Percentiles rank a stretch among this genome's conserved stretches.
Evolutionary conservation across 108 stramenopile genomes (phyloP).

Genomic region (Nannochloropsis granulata): DNA sequence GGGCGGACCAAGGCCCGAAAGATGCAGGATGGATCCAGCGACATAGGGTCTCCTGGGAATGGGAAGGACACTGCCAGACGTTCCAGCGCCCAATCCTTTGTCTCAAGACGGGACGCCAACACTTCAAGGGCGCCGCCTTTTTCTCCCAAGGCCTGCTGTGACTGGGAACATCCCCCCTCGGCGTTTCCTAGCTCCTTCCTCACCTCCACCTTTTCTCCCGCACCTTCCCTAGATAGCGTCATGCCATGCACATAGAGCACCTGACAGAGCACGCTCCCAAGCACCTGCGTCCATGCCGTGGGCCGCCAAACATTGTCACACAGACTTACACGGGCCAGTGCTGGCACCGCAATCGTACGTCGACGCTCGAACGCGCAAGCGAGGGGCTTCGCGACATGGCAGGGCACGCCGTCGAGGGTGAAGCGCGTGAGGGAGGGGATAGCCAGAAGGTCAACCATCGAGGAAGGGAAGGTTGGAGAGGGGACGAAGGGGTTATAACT

Average conservation of each 20-base stretch:
- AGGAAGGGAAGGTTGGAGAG: background rate
- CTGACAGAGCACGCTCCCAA: background rate
- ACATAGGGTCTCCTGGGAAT: background rate
- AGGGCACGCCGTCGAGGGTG: background rate
- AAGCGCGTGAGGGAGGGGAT: background rate
- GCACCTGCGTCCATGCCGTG: background rate
- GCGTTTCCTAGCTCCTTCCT: background rate
- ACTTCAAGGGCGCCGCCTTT: background rate
- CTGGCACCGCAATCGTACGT: background rate
- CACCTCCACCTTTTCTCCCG: background rate
- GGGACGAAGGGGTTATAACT: background rate
- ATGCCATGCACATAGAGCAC: background rate
- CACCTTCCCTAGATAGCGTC: background rate
- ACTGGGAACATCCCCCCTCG: background rate
- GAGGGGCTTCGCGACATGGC: background rate
- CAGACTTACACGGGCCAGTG: background rate
- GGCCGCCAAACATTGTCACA: background rate
- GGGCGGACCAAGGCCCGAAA: background rate
- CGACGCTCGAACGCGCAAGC: background rate
- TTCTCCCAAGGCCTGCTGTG: background rate
- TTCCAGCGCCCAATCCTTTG: background rate
- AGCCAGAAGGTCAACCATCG: background rate
- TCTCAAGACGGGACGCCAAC: background rate
- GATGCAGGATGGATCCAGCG: background rate
- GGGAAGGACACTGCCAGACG: background rate